A percentile compares a stretch with the other conserved stretches of the same genome.
Evolutionary conservation across 2,329 filamentous ascomycete species (phyloP).

Genomic region (Huntiella omanensis): DNA sequence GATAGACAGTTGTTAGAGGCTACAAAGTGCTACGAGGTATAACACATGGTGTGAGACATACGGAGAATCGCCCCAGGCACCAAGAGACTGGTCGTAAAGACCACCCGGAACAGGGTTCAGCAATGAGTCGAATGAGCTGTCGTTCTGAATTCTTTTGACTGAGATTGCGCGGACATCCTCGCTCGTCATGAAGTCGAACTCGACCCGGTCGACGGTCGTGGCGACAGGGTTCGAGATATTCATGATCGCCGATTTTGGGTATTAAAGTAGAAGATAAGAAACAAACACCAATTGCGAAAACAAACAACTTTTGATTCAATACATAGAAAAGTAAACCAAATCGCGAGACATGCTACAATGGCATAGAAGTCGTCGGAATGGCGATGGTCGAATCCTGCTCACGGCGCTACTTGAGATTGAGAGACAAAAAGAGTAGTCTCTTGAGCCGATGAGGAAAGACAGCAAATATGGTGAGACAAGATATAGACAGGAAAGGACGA

Average conservation of each 20-base stretch:
- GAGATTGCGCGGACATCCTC: slow-evolving; percentile 77
- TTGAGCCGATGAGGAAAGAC: too few species aligned
- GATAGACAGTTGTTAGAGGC: slow-evolving; percentile 1
- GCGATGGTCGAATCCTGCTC: too few species aligned
- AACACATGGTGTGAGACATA: slow-evolving; percentile 22
- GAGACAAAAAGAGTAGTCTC: too few species aligned
- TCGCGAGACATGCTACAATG: too few species aligned
- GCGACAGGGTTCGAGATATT: slow-evolving; percentile 65
- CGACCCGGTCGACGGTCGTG: slow-evolving; percentile 68
- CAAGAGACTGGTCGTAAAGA: slow-evolving; percentile 80
- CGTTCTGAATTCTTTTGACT: slow-evolving; percentile 84
- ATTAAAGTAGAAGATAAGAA: neutral
- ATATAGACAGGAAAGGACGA: too few species aligned
- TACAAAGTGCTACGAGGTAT: neutral
- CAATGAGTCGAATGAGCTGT: slow-evolving; percentile 82
- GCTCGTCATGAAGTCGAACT: slow-evolving; percentile 69
- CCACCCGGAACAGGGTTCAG: slow-evolving; percentile 79
- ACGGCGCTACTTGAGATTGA: too few species aligned
- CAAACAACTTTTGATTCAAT: too few species aligned
- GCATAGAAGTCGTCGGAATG: too few species aligned
- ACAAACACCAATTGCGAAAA: too few species aligned
- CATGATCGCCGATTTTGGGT: slow-evolving; percentile 23
- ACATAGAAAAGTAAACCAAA: too few species aligned
- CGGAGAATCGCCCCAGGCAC: slow-evolving; percentile 72
- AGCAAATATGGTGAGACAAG: too few species aligned